phyloP scores from a whole-genome alignment of 306 rosid species.

The Begonia masoniana region DNA sequence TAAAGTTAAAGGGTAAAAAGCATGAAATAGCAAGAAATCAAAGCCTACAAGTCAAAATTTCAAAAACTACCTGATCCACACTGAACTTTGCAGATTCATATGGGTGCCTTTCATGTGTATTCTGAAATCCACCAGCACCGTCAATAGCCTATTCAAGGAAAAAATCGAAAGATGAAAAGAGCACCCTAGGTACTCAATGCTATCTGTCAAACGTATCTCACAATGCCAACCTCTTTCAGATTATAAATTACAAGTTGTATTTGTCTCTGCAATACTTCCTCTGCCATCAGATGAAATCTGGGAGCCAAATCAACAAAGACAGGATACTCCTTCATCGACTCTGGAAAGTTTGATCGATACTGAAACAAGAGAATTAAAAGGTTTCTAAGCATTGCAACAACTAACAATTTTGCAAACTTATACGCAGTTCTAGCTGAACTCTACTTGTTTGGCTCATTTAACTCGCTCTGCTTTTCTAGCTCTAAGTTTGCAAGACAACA shows the following conservation, averaged over 20 bases:
- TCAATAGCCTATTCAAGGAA: slow-evolving; percentile 54
- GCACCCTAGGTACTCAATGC: neutral
- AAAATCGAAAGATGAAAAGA: slow-evolving; percentile 9
- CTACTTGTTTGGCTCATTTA: too few species aligned
- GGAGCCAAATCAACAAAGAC: slow-evolving; percentile 90
- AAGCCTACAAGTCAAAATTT: neutral
- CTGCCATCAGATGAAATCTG: slow-evolving; percentile 74
- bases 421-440: too few species aligned
- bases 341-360: slow-evolving; percentile 81
- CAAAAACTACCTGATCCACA: slow-evolving; percentile 64
- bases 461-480: too few species aligned
- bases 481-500: too few species aligned
- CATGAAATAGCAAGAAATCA: neutral
- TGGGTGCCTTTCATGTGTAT: slow-evolving; percentile 66
- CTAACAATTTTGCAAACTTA: neutral
- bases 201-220: too few species aligned
- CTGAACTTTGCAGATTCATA: slow-evolving; percentile 77
- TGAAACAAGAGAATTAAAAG: slow-evolving; percentile 19
- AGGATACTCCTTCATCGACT: slow-evolving; percentile 74
- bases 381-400: neutral
- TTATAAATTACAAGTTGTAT: slow-evolving; percentile 58
- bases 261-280: slow-evolving; percentile 76
- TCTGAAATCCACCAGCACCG: slow-evolving; percentile 86
- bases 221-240: slow-evolving; percentile 59
- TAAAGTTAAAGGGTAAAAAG: too few species aligned